A percentile compares a stretch with the other conserved stretches of the same genome.
phyloP scores from a whole-genome alignment of 2,329 filamentous ascomycete species.

The Sporothrix brasiliensis region DNA sequence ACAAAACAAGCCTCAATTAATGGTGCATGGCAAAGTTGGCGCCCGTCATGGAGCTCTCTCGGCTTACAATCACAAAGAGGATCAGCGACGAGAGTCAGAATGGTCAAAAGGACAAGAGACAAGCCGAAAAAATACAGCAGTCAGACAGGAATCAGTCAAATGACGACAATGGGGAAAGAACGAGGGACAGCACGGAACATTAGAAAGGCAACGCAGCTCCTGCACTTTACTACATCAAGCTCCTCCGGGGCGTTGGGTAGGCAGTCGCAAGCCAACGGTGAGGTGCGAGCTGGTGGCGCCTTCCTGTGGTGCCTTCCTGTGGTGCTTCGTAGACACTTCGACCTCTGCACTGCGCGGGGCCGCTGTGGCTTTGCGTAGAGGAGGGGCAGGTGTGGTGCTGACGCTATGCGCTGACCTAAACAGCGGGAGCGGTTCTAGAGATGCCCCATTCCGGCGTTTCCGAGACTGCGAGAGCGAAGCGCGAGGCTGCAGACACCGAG shows the following conservation, averaged over 20 bases:
- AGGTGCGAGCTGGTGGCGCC: not conserved
- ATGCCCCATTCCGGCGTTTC: constrained; percentile 22
- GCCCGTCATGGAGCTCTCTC: constrained; percentile 17
- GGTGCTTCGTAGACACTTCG: not conserved
- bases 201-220: constrained; percentile 1
- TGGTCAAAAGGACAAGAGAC: not conserved
- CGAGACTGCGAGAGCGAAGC: constrained; percentile 17
- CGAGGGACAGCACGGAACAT: not conserved
- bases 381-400: constrained; percentile 19
- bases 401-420: constrained; percentile 12
- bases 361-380: not conserved
- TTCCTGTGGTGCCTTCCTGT: not conserved
- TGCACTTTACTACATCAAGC: not conserved
- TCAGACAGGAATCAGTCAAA: constrained; percentile 9
- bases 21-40: constrained; percentile 5
- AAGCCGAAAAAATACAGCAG: not conserved
- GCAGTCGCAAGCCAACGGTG: not conserved
- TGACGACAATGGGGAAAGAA: constrained; percentile 15
- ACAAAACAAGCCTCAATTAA: not conserved
- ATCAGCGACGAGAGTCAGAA: not conserved
- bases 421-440: not conserved
- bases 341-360: not conserved
- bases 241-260: constrained; percentile 12
- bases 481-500: not conserved
- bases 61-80: constrained; percentile 6